A percentile compares a stretch with the other conserved stretches of the same genome.
These are phyloP conservation scores for Colletotrichum sp. DNA, from an alignment of 2,329 filamentous ascomycete species.

Conservation along the genomic window DNA sequence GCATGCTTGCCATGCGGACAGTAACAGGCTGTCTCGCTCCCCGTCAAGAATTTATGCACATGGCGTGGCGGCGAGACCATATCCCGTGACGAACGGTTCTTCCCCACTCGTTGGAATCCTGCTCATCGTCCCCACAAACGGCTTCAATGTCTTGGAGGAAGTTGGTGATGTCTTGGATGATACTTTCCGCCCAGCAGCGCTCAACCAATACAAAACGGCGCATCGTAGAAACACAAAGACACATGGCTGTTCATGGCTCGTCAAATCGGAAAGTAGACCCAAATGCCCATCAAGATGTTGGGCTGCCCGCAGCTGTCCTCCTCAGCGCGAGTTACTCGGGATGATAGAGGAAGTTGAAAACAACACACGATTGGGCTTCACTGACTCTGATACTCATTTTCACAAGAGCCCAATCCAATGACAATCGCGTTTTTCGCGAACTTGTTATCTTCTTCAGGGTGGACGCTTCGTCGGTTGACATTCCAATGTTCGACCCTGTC, in stretches of 20 bases:
- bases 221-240: neutral
- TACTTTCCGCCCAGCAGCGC: neutral
- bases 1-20: neutral
- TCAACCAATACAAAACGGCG: neutral
- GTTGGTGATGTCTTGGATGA: neutral
- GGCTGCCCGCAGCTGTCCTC: neutral
- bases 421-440: neutral
- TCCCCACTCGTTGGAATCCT: neutral
- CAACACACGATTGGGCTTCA: neutral
- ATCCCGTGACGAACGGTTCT: neutral
- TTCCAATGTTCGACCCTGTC: neutral
- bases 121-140: neutral
- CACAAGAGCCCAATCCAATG: neutral
- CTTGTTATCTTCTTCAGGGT: neutral
- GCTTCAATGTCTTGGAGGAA: neutral
- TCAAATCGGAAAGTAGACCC: neutral
- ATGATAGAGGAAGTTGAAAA: neutral
- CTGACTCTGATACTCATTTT: neutral
- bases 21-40: neutral
- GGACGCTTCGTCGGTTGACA: neutral
- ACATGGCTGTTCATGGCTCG: neutral
- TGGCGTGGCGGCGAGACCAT: neutral
- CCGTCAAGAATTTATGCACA: neutral
- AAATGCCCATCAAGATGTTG: neutral
- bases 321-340: neutral